phyloP scores from a whole-genome alignment of 768 basidiomycete genomes.

The Collybia sp. region DNA sequence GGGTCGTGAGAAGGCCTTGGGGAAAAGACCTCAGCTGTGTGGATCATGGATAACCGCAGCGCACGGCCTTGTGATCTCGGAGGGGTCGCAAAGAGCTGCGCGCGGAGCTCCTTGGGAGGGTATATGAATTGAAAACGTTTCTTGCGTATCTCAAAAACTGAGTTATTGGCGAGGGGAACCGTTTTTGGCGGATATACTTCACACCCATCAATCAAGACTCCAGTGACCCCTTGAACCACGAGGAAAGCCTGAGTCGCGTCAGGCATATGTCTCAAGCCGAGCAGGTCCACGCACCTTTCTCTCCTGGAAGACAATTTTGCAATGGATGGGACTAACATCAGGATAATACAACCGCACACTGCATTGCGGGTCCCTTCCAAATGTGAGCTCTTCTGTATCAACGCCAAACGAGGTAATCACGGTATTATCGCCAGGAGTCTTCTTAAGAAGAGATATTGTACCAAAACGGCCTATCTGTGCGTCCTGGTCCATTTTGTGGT shows the following conservation, averaged over 20 bases:
- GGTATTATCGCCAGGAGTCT: slow-evolving; percentile 30
- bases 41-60: slow-evolving; percentile 72
- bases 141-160: slow-evolving; percentile 61
- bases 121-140: slow-evolving; percentile 73
- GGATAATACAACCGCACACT: slow-evolving; percentile 68
- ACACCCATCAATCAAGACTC: slow-evolving; percentile 60
- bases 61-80: slow-evolving; percentile 32
- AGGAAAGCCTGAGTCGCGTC: slow-evolving; percentile 54
- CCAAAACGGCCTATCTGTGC: slow-evolving; percentile 60
- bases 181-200: slow-evolving; percentile 56
- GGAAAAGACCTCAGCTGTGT: slow-evolving; percentile 68
- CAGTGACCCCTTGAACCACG: slow-evolving; percentile 52
- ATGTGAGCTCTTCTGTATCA: slow-evolving; percentile 61
- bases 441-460: slow-evolving; percentile 60
- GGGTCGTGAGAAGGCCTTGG: slow-evolving; percentile 59
- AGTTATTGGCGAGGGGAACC: slow-evolving; percentile 62
- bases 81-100: slow-evolving; percentile 42
- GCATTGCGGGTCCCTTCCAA: slow-evolving; percentile 62
- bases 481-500: too few species aligned
- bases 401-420: slow-evolving; percentile 68
- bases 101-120: slow-evolving; percentile 68
- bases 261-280: neutral
- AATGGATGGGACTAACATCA: slow-evolving; percentile 58
- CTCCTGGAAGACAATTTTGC: slow-evolving; percentile 64
- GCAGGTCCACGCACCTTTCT: slow-evolving; percentile 40